Evolutionary conservation across 495 filamentous ascomycete species (phyloP).

Genomic region (Penicillium samsonianum): DNA sequence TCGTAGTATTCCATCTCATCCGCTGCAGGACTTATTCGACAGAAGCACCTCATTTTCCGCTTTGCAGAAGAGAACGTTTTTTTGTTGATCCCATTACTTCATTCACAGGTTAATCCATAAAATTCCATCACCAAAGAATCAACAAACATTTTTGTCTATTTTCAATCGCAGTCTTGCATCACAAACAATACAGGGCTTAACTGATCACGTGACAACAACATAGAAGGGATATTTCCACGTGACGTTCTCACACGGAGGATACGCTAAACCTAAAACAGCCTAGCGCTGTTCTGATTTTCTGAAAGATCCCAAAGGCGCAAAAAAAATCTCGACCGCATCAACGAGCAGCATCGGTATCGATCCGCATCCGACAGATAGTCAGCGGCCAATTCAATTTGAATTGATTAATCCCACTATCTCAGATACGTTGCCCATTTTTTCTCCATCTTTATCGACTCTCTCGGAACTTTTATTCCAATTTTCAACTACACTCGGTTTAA

Average conservation of each 20-base stretch:
- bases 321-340: constrained; percentile 50
- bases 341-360: constrained; percentile 46
- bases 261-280: constrained; percentile 28
- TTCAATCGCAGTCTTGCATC: neutral
- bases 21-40: neutral
- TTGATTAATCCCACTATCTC: constrained; percentile 24
- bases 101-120: no score
- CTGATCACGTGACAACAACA: constrained; percentile 39
- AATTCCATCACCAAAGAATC: neutral
- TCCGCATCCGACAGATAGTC: constrained; percentile 32
- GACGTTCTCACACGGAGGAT: constrained; percentile 20
- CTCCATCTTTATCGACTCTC: constrained; percentile 18
- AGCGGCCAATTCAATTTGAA: constrained; percentile 28
- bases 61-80: neutral
- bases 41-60: neutral
- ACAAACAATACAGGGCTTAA: constrained; percentile 30
- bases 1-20: neutral
- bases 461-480: constrained; percentile 21
- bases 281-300: constrained; percentile 51
- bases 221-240: constrained; percentile 30
- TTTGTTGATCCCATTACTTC: neutral
- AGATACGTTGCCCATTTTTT: constrained; percentile 17
- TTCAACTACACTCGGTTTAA: constrained; percentile 25
- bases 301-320: constrained; percentile 47
- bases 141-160: neutral